Evolutionary conservation across 2,329 filamentous ascomycete species (phyloP), one percentile per base, ranked within the genome.

Genomic region (Oidium heveae): DNA sequence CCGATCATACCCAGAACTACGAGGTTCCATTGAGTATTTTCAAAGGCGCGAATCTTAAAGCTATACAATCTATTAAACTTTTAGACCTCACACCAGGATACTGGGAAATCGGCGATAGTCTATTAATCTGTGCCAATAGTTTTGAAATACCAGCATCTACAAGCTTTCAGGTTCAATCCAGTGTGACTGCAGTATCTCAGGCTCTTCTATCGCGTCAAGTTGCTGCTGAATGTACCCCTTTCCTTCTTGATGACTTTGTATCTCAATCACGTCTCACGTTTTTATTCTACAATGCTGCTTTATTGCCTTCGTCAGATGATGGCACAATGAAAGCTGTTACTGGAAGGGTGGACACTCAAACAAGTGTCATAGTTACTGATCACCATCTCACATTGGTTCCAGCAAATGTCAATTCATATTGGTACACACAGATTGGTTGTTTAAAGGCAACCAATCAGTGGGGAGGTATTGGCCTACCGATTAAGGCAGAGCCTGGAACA

Each of bases 191-290:
- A 2, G 52, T 24, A 24, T 24, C 52, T 15, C 44, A 55, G 36
- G 43, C 9, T 52, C 34, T 18, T 34, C 37, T 43, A 43, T 20
- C 16, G 43, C 39, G 10, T 10, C 56, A 54, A 12, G 24, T 56
- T 32, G 47, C 55, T 53, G 55, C 56, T 52, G 54, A 57, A 36
- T 75, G 72, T 61, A 63, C 66, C 12, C 62, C 67, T 37, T 64
- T 74, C 7, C 61, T 76, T 28, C 69, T 79, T 54, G 76, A 80
- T 58, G 76, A 80, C 66, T 80, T 74, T 71, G 69, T 69, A 54
- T 79, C 76, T 9, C 76, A 80, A 62, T 79, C 76, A 6, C 74
- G 76, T 33, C 64, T 79, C 54, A 76, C 73, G 1, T 80, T 80
- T 64, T 65, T 80, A 16, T 74, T 68, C 60, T 79, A 79, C 67